Conservation (phyloP, 2,329 filamentous ascomycete species). For the Pestalotiopsis sp. region DNA sequence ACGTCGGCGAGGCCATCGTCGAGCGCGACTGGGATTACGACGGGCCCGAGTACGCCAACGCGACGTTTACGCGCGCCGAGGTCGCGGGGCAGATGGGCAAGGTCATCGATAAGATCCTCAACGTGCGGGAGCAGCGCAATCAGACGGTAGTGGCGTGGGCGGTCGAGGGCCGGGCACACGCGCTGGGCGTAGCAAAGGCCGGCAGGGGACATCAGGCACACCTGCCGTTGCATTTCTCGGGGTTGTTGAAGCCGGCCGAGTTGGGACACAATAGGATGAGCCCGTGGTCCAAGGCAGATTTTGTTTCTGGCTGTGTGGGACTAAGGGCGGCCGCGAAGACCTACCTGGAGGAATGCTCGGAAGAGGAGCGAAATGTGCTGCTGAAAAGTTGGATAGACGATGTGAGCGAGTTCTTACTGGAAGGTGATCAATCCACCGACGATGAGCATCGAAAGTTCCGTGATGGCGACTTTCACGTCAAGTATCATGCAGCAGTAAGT, state of each 20-base stretch:
- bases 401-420: slow-evolving; percentile 3
- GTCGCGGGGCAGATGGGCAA: not conserved
- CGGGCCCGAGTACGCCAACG: slow-evolving; percentile 11
- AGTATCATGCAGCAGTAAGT: slow-evolving; percentile 11
- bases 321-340: slow-evolving; percentile 3
- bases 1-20: slow-evolving; percentile 6
- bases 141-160: not conserved
- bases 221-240: not conserved
- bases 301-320: slow-evolving; percentile 5
- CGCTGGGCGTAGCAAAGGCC: slow-evolving; percentile 1
- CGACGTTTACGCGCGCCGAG: slow-evolving; percentile 7
- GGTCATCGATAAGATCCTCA: not conserved
- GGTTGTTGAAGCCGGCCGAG: not conserved
- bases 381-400: not conserved
- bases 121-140: not conserved
- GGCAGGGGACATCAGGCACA: not conserved
- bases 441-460: slow-evolving; percentile 4
- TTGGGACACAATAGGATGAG: not conserved
- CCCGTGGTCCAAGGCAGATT: slow-evolving; percentile 13
- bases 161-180: slow-evolving; percentile 3
- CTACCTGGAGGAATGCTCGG: not conserved
- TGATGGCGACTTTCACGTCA: slow-evolving; percentile 10
- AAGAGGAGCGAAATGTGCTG: not conserved
- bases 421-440: slow-evolving; percentile 4
- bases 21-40: slow-evolving; percentile 12